Base-by-base conservation (phyloP, 805 yeast species). In the Metschnikowia lachancei region DNA sequence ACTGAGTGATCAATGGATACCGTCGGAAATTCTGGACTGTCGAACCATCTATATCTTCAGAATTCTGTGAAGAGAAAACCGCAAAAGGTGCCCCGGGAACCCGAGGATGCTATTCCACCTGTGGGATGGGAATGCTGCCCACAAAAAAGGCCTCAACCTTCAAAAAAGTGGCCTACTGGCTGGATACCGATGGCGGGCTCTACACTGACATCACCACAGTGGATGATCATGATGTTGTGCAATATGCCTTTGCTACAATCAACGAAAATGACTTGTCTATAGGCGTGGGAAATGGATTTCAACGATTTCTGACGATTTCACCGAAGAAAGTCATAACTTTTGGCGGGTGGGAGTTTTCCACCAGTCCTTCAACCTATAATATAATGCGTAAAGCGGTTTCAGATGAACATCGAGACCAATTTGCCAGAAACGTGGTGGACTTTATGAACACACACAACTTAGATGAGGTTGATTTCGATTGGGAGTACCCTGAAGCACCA, bases 401-500 rank as follows among this genome's bases (percentile, higher is more conserved):
- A 7, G 38, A 36, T 13, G 11, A 22, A 24, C 16, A 36, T n/a
- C 26, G 38, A 11, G 29, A 22, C 13, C 20, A 13, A 7, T 36
- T 36, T 36, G 38, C 38, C 8, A 19, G 38, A 10, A 36, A 10
- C 2, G 38, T 36, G 26, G 38, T 36, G 14, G 38, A 12, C 29
- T 36, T 36, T 11, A 13, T 36, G 29, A 14, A 36, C 12, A 19
- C 19, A 2, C 12, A 20, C 12, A 13, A 20, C 14, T 17, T 36
- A 6, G 38, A 36, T 22, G 38, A 29, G 17, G 38, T 36, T 9
- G 29, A 36, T 20, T 36, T 36, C 13, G 38, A 36, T 12, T 36
- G 38, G 38, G 38, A 36, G 29, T 36, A 20, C 12, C 38, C 38
- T 4, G 38, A 36, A 36, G 38, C 38, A 13, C 38, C 38, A 3